A percentile compares a stretch with the other conserved stretches of the same genome.
Conservation (phyloP, 352 stramenopile genomes). For the Phytophthora cactorum region DNA sequence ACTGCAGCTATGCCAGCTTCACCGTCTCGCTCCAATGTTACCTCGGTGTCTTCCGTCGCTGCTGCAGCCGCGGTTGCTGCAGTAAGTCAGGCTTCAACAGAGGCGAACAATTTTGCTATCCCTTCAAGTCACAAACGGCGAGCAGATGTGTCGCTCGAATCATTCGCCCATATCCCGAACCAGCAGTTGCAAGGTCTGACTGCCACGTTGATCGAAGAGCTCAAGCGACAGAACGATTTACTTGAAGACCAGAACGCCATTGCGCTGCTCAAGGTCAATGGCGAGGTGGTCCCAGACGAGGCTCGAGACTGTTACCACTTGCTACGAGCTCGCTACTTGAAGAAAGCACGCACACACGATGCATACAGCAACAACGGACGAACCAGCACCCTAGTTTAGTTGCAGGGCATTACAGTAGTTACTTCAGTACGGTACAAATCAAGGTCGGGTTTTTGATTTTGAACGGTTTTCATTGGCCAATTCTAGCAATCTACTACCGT, state of each 20-base stretch:
- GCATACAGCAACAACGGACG: conserved; percentile 19
- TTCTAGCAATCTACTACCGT: conserved; percentile 1
- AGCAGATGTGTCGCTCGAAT: conserved; percentile 26
- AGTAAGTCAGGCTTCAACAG: conserved; percentile 4
- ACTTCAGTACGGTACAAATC: too few relatives aligned
- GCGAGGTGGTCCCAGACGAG: conserved; percentile 57
- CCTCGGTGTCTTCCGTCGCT: conserved; percentile 6
- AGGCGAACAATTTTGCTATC: conserved; percentile 9
- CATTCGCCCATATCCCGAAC: conserved; percentile 2
- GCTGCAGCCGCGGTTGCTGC: conserved; percentile 17
- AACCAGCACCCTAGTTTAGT: conserved; percentile 30
- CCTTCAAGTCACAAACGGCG: conserved; percentile 21
- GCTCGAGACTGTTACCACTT: conserved; percentile 57
- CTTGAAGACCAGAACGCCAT: conserved; percentile 82
- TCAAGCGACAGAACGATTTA: conserved; percentile 67
- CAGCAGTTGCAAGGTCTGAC: conserved; percentile 42
- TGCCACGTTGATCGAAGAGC: conserved; percentile 50
- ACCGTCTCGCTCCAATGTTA: neutral
- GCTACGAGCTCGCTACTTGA: conserved; percentile 59
- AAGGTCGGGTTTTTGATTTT: neutral
- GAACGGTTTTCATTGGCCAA: conserved; percentile 17
- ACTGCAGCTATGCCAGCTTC: conserved; percentile 6
- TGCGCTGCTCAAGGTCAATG: conserved; percentile 59
- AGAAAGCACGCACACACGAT: conserved; percentile 49
- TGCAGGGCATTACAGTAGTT: too few relatives aligned